Conservation (phyloP, 176 grass and related monocot genomes). For the Elaeis guineensis region DNA sequence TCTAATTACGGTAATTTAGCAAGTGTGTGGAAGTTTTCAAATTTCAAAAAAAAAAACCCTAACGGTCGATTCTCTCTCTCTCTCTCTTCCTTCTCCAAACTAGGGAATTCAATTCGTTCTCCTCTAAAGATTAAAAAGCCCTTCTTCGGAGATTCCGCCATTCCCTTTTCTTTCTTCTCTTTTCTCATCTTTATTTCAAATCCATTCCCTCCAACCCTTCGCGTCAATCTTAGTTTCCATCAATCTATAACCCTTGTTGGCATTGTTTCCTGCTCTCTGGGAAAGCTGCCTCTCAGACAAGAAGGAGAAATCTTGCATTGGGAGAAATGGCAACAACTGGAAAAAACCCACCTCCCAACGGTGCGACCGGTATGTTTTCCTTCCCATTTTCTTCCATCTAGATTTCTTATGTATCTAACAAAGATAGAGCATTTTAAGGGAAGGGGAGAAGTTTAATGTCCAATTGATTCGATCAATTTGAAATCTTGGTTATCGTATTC, state of each 20-base stretch:
- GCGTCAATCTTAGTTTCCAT: neutral
- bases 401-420: too few relatives aligned
- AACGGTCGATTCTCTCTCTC: conserved; percentile 12
- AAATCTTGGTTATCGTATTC: neutral
- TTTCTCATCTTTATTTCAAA: neutral
- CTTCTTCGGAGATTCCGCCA: too few relatives aligned
- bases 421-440: too few relatives aligned
- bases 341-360: too few relatives aligned
- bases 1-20: too few relatives aligned
- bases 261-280: neutral
- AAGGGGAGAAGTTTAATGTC: too few relatives aligned
- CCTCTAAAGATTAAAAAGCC: too few relatives aligned
- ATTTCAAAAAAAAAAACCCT: conserved; percentile 13
- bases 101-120: neutral
- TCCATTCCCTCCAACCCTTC: neutral
- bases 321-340: too few relatives aligned
- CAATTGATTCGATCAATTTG: neutral
- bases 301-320: too few relatives aligned
- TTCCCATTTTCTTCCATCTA: too few relatives aligned
- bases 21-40: neutral
- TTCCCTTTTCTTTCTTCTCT: neutral
- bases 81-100: neutral
- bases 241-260: neutral
- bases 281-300: too few relatives aligned
- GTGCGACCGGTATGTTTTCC: too few relatives aligned